phyloP scores from a whole-genome alignment of 768 basidiomycete species.

The Rhodotorula kratochvilovae region DNA sequence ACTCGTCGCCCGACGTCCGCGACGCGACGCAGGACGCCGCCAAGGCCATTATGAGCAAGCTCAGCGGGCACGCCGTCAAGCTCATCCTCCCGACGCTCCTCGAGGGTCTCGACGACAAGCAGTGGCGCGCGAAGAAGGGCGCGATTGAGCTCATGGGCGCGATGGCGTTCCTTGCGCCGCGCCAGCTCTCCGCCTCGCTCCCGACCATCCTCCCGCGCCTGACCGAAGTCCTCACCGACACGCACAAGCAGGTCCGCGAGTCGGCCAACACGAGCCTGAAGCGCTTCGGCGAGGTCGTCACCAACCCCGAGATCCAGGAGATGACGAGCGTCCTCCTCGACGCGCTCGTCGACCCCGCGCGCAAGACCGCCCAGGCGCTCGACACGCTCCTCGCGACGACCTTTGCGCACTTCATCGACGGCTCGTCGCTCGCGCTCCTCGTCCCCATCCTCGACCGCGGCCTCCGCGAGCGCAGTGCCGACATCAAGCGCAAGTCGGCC shows the following conservation, averaged over 20 bases:
- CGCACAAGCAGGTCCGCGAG: conserved; percentile 88
- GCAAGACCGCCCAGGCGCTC: conserved; percentile 77
- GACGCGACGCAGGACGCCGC: conserved; percentile 90
- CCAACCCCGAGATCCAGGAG: conserved; percentile 90
- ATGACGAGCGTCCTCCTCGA: conserved; percentile 85
- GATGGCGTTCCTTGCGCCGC: conserved; percentile 98
- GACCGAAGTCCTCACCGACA: conserved; percentile 90
- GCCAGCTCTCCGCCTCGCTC: conserved; percentile 86
- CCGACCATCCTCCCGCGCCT: conserved; percentile 95
- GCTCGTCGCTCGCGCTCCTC: conserved; percentile 88
- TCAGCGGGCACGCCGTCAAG: conserved; percentile 76
- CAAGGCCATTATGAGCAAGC: conserved; percentile 86
- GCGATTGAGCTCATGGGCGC: conserved; percentile 93
- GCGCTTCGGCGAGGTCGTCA: conserved; percentile 96
- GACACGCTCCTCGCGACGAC: conserved; percentile 84
- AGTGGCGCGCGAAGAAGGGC: conserved; percentile 93
- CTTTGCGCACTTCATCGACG: conserved; percentile 96
- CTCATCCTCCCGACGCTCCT: conserved; percentile 84
- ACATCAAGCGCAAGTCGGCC: conserved; percentile 89
- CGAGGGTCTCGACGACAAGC: conserved; percentile 90
- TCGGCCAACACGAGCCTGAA: conserved; percentile 94
- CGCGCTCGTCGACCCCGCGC: conserved; percentile 84
- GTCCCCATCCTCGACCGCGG: conserved; percentile 93
- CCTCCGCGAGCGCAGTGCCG: conserved; percentile 81
- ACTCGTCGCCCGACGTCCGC: conserved; percentile 76